Conservation (phyloP, 176 grass and related monocot species). For the Oryza meridionalis region DNA sequence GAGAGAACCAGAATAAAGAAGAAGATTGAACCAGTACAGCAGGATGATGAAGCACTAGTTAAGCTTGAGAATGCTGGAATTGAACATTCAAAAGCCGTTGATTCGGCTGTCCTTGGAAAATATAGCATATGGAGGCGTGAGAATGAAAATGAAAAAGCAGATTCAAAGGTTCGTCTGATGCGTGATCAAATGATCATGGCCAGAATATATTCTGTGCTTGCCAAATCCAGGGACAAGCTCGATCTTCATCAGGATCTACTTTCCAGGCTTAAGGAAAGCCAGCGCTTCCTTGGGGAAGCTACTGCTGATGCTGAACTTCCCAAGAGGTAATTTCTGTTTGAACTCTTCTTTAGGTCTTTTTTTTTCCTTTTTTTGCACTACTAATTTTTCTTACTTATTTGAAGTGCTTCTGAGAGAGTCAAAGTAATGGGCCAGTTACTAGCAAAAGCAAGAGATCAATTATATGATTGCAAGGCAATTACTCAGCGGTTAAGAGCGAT, state of each 20-base stretch:
- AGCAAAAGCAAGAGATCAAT: conserved; percentile 39
- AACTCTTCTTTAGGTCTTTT: background rate
- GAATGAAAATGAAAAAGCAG: conserved; percentile 46
- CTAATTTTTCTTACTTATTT: conserved; percentile 3
- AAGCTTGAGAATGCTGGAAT: conserved; percentile 47
- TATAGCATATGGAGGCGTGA: conserved; percentile 50
- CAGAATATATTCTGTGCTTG: conserved; percentile 45
- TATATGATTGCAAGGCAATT: conserved; percentile 43
- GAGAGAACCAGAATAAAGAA: conserved; percentile 14
- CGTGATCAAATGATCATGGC: conserved; percentile 52
- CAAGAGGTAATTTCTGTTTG: conserved; percentile 22
- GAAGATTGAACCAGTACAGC: conserved; percentile 5
- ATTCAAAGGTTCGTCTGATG: conserved; percentile 35
- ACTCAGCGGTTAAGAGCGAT: conserved; percentile 41
- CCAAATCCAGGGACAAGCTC: conserved; percentile 40
- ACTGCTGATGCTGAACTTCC: conserved; percentile 42
- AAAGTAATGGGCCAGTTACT: conserved; percentile 45
- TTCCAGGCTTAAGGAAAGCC: conserved; percentile 44
- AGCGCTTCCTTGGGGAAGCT: conserved; percentile 40
- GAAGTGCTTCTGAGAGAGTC: conserved; percentile 35
- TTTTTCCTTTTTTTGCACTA: conserved; percentile 15
- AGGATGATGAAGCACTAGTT: conserved; percentile 42
- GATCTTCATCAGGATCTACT: conserved; percentile 48
- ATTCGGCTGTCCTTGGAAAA: conserved; percentile 49
- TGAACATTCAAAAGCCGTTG: conserved; percentile 46